phyloP scores from a whole-genome alignment of 768 basidiomycete genomes.

The Kwoniella sp. region DNA sequence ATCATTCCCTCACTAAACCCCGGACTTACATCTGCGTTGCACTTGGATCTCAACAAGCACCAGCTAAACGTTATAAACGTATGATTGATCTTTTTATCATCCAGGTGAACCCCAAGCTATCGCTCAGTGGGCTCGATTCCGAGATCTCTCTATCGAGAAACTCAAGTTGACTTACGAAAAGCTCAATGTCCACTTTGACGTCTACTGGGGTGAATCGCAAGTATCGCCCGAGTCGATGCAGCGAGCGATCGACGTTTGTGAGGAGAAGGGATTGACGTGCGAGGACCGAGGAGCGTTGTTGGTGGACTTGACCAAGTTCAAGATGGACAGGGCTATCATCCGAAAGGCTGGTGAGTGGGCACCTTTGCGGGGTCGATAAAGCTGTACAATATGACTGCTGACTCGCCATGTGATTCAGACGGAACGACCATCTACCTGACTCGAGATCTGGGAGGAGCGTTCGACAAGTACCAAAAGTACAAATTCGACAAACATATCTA shows the following conservation, averaged over 20 bases:
- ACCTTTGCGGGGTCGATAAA: too few relatives aligned
- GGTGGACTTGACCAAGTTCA: constrained; percentile 84
- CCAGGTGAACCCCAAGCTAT: constrained; percentile 75
- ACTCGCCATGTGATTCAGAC: too few relatives aligned
- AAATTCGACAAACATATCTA: constrained; percentile 91
- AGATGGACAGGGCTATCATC: constrained; percentile 86
- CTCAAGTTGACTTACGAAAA: constrained; percentile 84
- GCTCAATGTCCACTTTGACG: constrained; percentile 86
- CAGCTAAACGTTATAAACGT: too few relatives aligned
- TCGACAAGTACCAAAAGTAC: constrained; percentile 88
- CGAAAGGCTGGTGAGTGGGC: constrained; percentile 64
- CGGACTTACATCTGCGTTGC: too few relatives aligned
- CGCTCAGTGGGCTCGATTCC: constrained; percentile 88
- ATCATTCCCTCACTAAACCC: too few relatives aligned
- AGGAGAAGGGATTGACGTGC: constrained; percentile 60
- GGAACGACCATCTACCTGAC: constrained; percentile 93
- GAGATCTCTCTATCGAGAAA: constrained; percentile 83
- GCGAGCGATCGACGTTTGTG: constrained; percentile 69
- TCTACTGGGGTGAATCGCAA: constrained; percentile 78
- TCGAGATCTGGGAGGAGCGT: constrained; percentile 91
- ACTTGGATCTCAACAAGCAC: too few relatives aligned
- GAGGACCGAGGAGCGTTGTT: constrained; percentile 75
- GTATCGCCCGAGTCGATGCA: constrained; percentile 71
- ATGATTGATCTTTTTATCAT: not conserved
- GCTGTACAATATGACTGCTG: too few relatives aligned